A percentile compares a stretch with the other conserved stretches of the same genome.
phyloP scores from a whole-genome alignment of 495 filamentous ascomycete genomes.

The Cercophora sp. region DNA sequence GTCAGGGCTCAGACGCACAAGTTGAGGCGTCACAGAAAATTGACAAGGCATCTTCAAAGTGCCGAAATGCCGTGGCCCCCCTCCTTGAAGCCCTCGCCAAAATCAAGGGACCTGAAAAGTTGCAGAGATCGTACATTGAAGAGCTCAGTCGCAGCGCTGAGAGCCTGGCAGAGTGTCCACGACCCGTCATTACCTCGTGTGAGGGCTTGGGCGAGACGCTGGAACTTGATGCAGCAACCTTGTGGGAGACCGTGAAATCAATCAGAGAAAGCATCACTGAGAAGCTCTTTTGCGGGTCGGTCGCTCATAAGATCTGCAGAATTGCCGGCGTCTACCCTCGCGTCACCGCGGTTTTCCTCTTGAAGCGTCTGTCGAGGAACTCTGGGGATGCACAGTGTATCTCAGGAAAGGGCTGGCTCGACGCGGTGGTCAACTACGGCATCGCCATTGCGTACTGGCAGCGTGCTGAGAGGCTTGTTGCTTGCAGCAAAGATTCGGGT shows the following conservation, averaged over 20 bases:
- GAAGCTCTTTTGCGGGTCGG: no score
- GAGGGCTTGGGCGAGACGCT: not conserved
- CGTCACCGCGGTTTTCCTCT: not conserved
- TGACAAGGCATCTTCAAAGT: no score
- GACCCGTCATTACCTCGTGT: not conserved
- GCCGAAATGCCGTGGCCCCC: no score
- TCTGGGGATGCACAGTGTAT: no score
- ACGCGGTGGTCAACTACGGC: not conserved
- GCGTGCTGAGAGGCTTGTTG: slow-evolving; percentile 26
- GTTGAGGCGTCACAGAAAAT: no score
- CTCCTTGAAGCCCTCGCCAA: no score
- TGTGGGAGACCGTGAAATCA: no score
- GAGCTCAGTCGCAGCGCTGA: slow-evolving; percentile 5
- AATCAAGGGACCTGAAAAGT: not conserved
- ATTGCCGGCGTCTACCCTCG: not conserved
- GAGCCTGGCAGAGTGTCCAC: not conserved
- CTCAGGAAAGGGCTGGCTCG: no score
- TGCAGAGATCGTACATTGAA: slow-evolving; percentile 2
- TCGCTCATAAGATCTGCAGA: not conserved
- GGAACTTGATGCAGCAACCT: not conserved
- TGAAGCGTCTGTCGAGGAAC: slow-evolving; percentile 13
- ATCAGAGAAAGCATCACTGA: no score
- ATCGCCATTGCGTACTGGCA: slow-evolving; percentile 10
- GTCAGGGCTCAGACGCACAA: no score
- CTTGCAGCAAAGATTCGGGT: slow-evolving; percentile 5